Conservation (phyloP, 768 basidiomycete genomes). For the Cubamyces lactineus region DNA sequence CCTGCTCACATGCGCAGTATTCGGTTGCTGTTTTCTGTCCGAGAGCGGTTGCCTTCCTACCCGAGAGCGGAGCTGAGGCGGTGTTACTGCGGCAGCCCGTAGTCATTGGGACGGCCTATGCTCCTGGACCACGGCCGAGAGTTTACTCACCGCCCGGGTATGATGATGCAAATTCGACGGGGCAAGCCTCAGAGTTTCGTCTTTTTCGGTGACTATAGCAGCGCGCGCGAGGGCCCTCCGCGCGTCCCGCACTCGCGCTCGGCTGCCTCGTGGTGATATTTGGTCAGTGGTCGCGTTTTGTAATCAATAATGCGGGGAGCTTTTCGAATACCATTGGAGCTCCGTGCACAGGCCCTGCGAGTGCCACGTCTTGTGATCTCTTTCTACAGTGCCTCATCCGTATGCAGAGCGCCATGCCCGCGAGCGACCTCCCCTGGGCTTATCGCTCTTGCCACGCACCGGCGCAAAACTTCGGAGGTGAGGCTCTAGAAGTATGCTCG, state of each 20-base stretch:
- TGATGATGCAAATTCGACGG: constrained; percentile 22
- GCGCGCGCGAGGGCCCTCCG: not conserved
- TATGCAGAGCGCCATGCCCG: not conserved
- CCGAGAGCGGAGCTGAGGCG: constrained; percentile 7
- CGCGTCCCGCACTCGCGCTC: not conserved
- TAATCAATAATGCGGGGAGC: not conserved
- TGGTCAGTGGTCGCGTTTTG: not conserved
- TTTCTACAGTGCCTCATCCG: not conserved
- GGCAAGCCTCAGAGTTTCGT: constrained; percentile 18
- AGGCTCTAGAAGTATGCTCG: not conserved
- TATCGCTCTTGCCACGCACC: not conserved
- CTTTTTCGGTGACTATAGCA: constrained; percentile 11
- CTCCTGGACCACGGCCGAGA: constrained; percentile 19
- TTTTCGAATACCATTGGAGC: not conserved
- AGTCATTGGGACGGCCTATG: constrained; percentile 19
- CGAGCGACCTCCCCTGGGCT: not conserved
- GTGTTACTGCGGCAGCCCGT: constrained; percentile 20
- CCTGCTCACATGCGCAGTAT: constrained; percentile 10
- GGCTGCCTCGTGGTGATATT: constrained; percentile 16
- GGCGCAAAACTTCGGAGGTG: not conserved
- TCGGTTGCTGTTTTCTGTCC: constrained; percentile 12
- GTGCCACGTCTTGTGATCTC: not conserved
- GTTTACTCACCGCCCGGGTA: constrained; percentile 23
- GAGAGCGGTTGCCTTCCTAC: constrained; percentile 22
- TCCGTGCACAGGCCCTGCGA: not conserved